Conservation (phyloP, 352 stramenopile species). For the Pythium utonaiense region DNA sequence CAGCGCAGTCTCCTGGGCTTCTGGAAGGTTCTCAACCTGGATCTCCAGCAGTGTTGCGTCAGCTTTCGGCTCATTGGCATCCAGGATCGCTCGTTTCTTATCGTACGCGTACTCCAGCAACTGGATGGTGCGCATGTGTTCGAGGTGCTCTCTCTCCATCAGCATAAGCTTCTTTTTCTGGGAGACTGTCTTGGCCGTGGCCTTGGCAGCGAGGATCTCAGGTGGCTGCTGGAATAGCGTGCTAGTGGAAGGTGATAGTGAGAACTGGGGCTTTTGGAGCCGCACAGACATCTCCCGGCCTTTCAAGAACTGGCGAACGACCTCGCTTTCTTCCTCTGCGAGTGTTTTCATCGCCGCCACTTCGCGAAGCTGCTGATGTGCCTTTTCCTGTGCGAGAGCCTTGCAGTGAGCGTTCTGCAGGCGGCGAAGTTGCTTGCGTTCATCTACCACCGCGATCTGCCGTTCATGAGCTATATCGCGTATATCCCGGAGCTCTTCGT, state of each 20-base stretch:
- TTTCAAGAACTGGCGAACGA: constrained; percentile 36
- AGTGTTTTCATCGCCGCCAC: constrained; percentile 59
- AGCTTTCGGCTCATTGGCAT: constrained; percentile 43
- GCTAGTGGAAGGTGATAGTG: constrained; percentile 61
- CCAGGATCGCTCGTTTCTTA: constrained; percentile 43
- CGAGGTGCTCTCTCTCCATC: constrained; percentile 55
- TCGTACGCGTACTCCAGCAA: constrained; percentile 72
- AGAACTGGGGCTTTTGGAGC: constrained; percentile 45
- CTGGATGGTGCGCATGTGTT: constrained; percentile 71
- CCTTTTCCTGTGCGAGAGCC: constrained; percentile 43
- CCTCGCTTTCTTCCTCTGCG: constrained; percentile 43
- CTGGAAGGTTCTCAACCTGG: constrained; percentile 31
- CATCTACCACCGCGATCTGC: constrained; percentile 42
- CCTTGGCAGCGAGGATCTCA: constrained; percentile 59
- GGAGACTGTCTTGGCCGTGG: constrained; percentile 40
- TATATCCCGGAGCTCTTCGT: constrained; percentile 56
- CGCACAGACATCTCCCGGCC: constrained; percentile 48
- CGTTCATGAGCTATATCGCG: constrained; percentile 36
- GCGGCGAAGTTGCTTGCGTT: constrained; percentile 42
- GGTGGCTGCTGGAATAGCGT: constrained; percentile 63
- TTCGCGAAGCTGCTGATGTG: constrained; percentile 36
- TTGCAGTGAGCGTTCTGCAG: constrained; percentile 53
- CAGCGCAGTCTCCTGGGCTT: constrained; percentile 29
- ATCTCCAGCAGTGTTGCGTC: constrained; percentile 54
- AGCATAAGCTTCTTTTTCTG: constrained; percentile 39